Evolutionary conservation across 1,284 basidiomycete species (phyloP).

Genomic region (Butyriboletus appendiculatus): DNA sequence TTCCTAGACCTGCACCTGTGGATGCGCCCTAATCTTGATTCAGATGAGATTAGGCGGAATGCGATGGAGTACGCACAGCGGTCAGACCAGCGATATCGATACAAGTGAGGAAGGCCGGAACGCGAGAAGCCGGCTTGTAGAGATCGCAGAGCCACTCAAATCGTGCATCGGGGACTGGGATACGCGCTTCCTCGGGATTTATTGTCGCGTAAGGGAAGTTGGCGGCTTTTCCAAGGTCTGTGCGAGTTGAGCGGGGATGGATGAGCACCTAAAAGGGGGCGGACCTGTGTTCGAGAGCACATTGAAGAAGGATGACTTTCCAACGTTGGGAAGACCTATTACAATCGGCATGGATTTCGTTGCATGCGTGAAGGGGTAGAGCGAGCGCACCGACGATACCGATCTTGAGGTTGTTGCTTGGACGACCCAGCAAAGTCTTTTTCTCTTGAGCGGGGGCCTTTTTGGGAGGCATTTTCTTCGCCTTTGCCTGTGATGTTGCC

Average conservation of each 20-base stretch:
- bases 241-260: constrained; percentile 8
- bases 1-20: constrained; percentile 97
- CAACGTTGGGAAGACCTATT: constrained; percentile 88
- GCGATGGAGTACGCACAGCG: constrained; percentile 55
- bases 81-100: constrained; percentile 99
- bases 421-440: constrained; percentile 84
- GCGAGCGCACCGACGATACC: constrained; percentile 88
- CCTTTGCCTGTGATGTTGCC: constrained; percentile 39
- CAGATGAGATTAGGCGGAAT: constrained; percentile 12
- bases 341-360: constrained; percentile 15
- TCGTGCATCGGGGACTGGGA: constrained; percentile 94
- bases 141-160: constrained; percentile 93
- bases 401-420: constrained; percentile 93
- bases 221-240: constrained; percentile 95
- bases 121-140: constrained; percentile 88
- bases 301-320: constrained; percentile 96
- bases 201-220: constrained; percentile 99
- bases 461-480: constrained; percentile 82
- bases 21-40: constrained; percentile 76
- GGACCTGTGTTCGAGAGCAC: constrained; percentile 87
- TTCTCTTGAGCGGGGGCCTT: constrained; percentile 77
- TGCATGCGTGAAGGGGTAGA: constrained; percentile 10
- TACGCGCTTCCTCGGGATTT: constrained; percentile 90
- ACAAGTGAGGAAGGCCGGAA: constrained; percentile 96
- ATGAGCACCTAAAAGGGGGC: constrained; percentile 12